Conservation (phyloP, 176 grass and related monocot species). For the Thalia dealbata region DNA sequence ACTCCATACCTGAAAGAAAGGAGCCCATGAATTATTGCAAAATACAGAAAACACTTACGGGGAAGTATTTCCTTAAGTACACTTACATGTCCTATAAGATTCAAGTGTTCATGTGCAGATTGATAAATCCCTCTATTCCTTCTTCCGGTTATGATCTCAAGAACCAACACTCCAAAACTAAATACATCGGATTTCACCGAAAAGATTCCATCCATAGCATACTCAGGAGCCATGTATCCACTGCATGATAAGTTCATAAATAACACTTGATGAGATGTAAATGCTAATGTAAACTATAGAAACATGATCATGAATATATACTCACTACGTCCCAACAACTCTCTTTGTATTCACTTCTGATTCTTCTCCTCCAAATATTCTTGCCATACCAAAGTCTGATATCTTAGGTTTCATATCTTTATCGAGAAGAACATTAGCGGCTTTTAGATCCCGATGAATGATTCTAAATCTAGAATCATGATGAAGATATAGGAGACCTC, state of each 20-base stretch:
- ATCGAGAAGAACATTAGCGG: slow-evolving; percentile 43
- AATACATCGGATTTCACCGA: slow-evolving; percentile 43
- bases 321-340: slow-evolving; percentile 47
- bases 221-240: slow-evolving; percentile 56
- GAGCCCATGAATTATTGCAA: not conserved
- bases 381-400: slow-evolving; percentile 62
- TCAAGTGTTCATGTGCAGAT: slow-evolving; percentile 5
- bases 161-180: slow-evolving; percentile 34
- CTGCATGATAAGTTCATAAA: no score
- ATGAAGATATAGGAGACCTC: slow-evolving; percentile 52
- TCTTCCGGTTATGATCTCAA: slow-evolving; percentile 46
- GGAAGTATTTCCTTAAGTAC: not conserved
- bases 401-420: slow-evolving; percentile 34
- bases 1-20: slow-evolving; percentile 30
- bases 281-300: not conserved
- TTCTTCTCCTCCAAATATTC: slow-evolving; percentile 29
- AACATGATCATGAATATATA: not conserved
- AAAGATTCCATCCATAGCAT: slow-evolving; percentile 44
- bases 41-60: not conserved
- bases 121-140: slow-evolving; percentile 24
- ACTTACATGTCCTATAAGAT: slow-evolving; percentile 38
- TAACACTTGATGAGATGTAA: no score
- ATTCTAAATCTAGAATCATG: slow-evolving; percentile 40
- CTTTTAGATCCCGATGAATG: slow-evolving; percentile 38
- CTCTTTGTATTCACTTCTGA: slow-evolving; percentile 27